Conservation (phyloP, 1,284 basidiomycete genomes). For the Anthracocystis panici-leucophaei region DNA sequence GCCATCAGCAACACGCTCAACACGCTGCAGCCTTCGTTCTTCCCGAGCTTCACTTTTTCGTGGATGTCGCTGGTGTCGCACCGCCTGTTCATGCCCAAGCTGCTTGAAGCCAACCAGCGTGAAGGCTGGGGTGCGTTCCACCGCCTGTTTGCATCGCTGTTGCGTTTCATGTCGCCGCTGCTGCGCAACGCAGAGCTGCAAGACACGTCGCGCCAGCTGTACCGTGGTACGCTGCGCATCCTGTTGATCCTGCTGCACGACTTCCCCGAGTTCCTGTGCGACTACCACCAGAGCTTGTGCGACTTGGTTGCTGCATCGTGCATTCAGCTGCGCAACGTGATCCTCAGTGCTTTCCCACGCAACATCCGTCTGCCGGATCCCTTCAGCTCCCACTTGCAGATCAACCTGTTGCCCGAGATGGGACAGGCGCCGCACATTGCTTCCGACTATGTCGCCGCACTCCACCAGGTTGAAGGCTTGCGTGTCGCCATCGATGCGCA, state of each 20-base stretch:
- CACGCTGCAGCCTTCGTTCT: slow-evolving; percentile 94
- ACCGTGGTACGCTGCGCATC: slow-evolving; percentile 90
- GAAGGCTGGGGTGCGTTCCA: slow-evolving; percentile 98
- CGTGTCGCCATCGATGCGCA: slow-evolving; percentile 39
- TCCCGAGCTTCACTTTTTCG: slow-evolving; percentile 97
- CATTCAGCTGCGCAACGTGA: slow-evolving; percentile 95
- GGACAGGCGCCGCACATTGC: slow-evolving; percentile 88
- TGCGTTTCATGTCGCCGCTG: slow-evolving; percentile 94
- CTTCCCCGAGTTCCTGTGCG: slow-evolving; percentile 97
- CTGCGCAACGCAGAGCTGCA: slow-evolving; percentile 84
- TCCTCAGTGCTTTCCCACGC: slow-evolving; percentile 93
- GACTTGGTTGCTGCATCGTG: slow-evolving; percentile 92
- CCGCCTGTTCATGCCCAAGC: slow-evolving; percentile 95
- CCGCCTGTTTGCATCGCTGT: slow-evolving; percentile 88
- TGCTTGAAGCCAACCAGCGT: slow-evolving; percentile 83
- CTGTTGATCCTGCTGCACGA: slow-evolving; percentile 96
- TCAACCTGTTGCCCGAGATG: slow-evolving; percentile 83
- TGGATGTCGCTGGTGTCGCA: slow-evolving; percentile 98
- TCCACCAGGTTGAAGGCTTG: slow-evolving; percentile 75
- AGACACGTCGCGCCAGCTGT: slow-evolving; percentile 86
- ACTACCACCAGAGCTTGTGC: slow-evolving; percentile 95
- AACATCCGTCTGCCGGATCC: slow-evolving; percentile 87
- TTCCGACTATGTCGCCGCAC: slow-evolving; percentile 85
- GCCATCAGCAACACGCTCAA: slow-evolving; percentile 93
- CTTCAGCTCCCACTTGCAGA: slow-evolving; percentile 71